phyloP scores from a whole-genome alignment of 441 rosid genomes.

The Erysimum cheiri region DNA sequence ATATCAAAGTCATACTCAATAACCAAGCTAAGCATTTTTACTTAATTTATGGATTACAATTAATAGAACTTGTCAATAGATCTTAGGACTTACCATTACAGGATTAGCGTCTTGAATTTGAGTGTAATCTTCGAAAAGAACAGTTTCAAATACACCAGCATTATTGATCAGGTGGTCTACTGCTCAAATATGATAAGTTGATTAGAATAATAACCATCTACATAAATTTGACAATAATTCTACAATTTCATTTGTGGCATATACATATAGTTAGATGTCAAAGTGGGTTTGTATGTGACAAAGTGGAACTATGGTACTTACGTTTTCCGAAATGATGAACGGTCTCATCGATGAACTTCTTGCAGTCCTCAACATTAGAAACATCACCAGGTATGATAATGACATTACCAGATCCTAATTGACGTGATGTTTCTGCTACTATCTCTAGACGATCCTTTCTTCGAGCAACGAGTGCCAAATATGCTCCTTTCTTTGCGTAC shows the following conservation, averaged over 20 bases:
- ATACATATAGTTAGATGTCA: not conserved
- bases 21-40: not conserved
- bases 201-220: not conserved
- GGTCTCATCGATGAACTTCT: slow-evolving; percentile 43
- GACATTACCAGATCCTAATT: slow-evolving; percentile 48
- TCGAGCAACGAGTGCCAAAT: slow-evolving; percentile 41
- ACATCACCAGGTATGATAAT: slow-evolving; percentile 50
- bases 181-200: slow-evolving; percentile 14
- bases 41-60: not conserved
- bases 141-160: slow-evolving; percentile 44
- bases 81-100: slow-evolving; percentile 38
- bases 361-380: slow-evolving; percentile 45
- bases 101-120: slow-evolving; percentile 42
- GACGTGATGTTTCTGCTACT: slow-evolving; percentile 44
- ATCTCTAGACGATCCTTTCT: slow-evolving; percentile 34
- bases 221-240: not conserved
- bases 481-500: slow-evolving; percentile 46
- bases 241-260: not conserved
- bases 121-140: slow-evolving; percentile 39
- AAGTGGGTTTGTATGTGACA: not conserved
- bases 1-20: not conserved
- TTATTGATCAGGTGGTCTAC: slow-evolving; percentile 58
- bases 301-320: slow-evolving; percentile 24
- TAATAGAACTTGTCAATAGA: not conserved
- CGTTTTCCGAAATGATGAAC: slow-evolving; percentile 46